Percentiles rank a stretch among this genome's conserved stretches.
phyloP scores from a whole-genome alignment of 2,329 filamentous ascomycete genomes.

The Hypocrella siamensis region DNA sequence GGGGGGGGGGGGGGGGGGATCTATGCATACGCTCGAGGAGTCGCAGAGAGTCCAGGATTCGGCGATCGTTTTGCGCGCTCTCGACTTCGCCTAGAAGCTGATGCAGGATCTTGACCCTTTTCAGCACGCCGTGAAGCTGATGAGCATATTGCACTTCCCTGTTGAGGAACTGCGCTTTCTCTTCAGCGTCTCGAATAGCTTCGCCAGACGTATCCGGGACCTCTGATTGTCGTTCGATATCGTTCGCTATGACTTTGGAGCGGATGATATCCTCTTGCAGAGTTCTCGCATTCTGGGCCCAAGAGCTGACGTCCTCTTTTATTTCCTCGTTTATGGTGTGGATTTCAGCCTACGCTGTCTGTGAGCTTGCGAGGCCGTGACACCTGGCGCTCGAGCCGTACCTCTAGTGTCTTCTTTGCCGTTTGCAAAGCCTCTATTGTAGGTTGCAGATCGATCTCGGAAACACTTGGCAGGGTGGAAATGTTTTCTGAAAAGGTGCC shows the following conservation, averaged over 20 bases:
- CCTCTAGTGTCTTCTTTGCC: constrained; percentile 23
- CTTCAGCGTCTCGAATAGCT: constrained; percentile 34
- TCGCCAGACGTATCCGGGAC: constrained; percentile 38
- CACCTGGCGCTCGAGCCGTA: constrained; percentile 7
- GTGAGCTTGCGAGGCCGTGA: neutral
- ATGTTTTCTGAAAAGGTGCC: constrained; percentile 25
- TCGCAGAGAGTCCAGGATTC: constrained; percentile 39
- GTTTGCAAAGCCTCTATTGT: constrained; percentile 21
- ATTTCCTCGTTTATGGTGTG: constrained; percentile 61
- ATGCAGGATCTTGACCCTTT: constrained; percentile 39
- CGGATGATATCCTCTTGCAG: constrained; percentile 74
- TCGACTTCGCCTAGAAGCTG: constrained; percentile 48
- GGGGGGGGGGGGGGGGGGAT: too few species aligned
- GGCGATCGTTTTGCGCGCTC: constrained; percentile 33
- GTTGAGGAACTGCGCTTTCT: constrained; percentile 38
- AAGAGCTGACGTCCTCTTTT: constrained; percentile 65
- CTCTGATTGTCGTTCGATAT: constrained; percentile 67
- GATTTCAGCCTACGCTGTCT: constrained; percentile 39
- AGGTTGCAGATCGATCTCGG: constrained; percentile 20
- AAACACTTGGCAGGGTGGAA: constrained; percentile 19
- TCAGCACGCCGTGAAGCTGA: constrained; percentile 36
- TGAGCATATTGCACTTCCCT: constrained; percentile 43
- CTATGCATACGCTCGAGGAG: constrained; percentile 41
- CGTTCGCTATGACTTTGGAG: constrained; percentile 62
- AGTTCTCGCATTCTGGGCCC: constrained; percentile 72